Conservation (phyloP, 192 early-diverging fungal species). For the Oehlia diaphana region DNA sequence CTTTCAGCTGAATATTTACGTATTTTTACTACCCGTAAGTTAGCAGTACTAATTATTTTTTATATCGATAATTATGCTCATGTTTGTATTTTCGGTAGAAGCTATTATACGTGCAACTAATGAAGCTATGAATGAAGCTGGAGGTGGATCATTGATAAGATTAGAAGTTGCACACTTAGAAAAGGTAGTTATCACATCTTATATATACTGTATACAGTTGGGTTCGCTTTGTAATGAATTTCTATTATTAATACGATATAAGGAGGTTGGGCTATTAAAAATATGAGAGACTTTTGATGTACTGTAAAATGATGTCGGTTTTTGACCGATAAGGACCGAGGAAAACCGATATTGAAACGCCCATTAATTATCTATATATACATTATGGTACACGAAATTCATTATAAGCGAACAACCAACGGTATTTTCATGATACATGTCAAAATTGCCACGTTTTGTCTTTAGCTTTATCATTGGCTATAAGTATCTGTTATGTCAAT, state of each 20-base stretch:
- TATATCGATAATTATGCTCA: no score
- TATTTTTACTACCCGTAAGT: background rate
- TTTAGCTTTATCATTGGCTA: no score
- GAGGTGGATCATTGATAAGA: background rate
- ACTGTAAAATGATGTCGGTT: no score
- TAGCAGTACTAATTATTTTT: no score
- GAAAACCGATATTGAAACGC: no score
- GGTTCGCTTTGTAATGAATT: background rate
- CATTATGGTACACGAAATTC: background rate
- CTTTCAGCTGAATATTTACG: constrained; percentile 13
- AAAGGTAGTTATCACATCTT: background rate
- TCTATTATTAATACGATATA: background rate
- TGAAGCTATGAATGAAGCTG: background rate
- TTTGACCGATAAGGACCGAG: no score
- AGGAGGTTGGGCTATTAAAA: background rate
- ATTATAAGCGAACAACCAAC: no score
- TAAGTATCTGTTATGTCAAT: background rate
- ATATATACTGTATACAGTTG: background rate
- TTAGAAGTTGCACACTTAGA: background rate
- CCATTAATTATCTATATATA: no score
- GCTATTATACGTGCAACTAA: background rate
- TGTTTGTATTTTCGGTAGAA: background rate
- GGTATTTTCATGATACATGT: no score
- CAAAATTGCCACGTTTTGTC: no score
- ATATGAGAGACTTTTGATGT: no score